phyloP scores from a whole-genome alignment of 1,284 basidiomycete genomes.

The Leccinum subspadiceum region DNA sequence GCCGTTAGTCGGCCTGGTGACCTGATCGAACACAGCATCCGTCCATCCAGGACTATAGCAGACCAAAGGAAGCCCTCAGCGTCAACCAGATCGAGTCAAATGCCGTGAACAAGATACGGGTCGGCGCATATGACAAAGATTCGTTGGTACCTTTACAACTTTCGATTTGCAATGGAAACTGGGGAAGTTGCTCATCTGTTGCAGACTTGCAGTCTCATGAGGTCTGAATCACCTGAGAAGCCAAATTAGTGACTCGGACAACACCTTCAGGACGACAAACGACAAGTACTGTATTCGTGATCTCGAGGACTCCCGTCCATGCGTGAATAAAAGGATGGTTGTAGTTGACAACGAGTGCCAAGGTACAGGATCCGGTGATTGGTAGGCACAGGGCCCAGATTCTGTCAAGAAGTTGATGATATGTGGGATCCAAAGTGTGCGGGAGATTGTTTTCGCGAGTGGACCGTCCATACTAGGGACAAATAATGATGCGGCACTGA shows the following conservation, averaged over 20 bases:
- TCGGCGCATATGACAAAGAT: neutral
- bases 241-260: neutral
- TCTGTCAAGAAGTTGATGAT: neutral
- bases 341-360: neutral
- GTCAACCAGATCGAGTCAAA: neutral
- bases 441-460: neutral
- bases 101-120: neutral
- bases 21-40: constrained; percentile 2
- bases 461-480: neutral
- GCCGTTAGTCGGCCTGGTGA: neutral
- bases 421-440: neutral
- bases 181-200: neutral
- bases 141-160: neutral
- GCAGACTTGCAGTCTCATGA: neutral
- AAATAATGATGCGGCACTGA: neutral
- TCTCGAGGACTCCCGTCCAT: neutral
- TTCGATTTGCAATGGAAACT: neutral
- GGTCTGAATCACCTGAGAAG: neutral
- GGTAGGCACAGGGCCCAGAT: neutral
- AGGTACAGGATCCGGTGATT: neutral
- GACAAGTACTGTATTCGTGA: neutral
- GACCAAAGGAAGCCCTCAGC: neutral
- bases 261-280: neutral
- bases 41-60: no score
- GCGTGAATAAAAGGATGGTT: neutral